Percentiles rank a stretch among this genome's conserved stretches.
Evolutionary conservation across 768 basidiomycete species (phyloP).

Genomic region (Termitomyces sp.): DNA sequence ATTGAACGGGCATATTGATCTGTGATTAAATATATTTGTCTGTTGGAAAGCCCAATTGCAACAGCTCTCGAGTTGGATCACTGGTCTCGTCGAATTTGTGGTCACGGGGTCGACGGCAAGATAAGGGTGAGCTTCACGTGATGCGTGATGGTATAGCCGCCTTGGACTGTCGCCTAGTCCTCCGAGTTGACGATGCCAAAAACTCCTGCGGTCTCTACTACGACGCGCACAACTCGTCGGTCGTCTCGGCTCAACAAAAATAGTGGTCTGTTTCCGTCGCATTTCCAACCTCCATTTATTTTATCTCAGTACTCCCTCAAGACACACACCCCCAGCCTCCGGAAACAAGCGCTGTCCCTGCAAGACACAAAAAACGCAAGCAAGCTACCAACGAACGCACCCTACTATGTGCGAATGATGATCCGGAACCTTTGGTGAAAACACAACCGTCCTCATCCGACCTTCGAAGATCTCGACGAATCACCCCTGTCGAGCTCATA

Average conservation of each 20-base stretch:
- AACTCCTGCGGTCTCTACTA: conserved; percentile 2
- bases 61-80: too few species aligned
- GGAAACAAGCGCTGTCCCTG: not conserved
- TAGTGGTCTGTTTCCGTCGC: conserved; percentile 1
- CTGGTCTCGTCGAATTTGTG: not conserved
- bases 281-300: not conserved
- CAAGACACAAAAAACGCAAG: conserved; percentile 11
- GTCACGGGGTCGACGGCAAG: not conserved
- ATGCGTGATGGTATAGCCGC: not conserved
- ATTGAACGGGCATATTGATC: conserved; percentile 9
- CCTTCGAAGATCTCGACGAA: conserved; percentile 32
- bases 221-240: conserved; percentile 14
- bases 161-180: not conserved
- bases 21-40: not conserved
- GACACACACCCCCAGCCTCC: conserved; percentile 6
- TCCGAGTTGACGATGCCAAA: conserved; percentile 15
- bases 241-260: conserved; percentile 25
- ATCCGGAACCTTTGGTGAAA: conserved; percentile 6
- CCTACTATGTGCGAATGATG: conserved; percentile 5
- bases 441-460: conserved; percentile 14
- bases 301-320: not conserved
- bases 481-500: conserved; percentile 32
- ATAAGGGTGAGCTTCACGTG: conserved; percentile 7
- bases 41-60: too few species aligned
- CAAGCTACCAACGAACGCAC: not conserved